These are phyloP conservation scores for Lichtheimia hyalospora DNA, from an alignment of 371 early-diverging fungal genomes.

Conservation along the genomic window DNA sequence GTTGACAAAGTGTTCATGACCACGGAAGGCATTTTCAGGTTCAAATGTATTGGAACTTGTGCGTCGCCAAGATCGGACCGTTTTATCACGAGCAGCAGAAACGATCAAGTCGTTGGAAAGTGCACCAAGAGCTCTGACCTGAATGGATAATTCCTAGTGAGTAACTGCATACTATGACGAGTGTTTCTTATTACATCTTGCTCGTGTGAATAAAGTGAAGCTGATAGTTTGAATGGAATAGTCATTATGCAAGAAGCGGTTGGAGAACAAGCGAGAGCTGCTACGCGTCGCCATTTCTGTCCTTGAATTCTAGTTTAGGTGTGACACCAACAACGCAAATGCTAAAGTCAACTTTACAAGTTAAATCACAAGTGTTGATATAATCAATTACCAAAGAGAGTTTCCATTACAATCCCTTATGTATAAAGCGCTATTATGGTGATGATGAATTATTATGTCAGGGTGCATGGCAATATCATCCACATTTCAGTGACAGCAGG, in stretches of 20 bases:
- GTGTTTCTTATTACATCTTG: constrained; percentile 29
- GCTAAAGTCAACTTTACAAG: too few relatives aligned
- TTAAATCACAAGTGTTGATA: too few relatives aligned
- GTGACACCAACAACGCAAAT: too few relatives aligned
- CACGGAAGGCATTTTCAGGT: constrained; percentile 54
- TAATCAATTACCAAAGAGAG: too few relatives aligned
- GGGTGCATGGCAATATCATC: too few relatives aligned
- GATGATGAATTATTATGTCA: too few relatives aligned
- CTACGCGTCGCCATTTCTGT: too few relatives aligned
- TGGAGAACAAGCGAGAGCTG: too few relatives aligned
- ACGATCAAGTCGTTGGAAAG: constrained; percentile 63
- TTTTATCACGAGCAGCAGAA: constrained; percentile 82
- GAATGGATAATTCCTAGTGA: not conserved
- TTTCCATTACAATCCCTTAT: too few relatives aligned
- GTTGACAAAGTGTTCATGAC: constrained; percentile 85
- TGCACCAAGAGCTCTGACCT: constrained; percentile 77
- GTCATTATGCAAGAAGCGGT: constrained; percentile 1
- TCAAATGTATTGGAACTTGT: constrained; percentile 47
- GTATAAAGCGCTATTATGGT: too few relatives aligned
- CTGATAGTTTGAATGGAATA: constrained; percentile 11
- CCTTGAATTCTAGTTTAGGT: too few relatives aligned
- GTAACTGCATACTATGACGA: not conserved
- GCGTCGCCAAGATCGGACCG: constrained; percentile 66
- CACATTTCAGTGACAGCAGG: too few relatives aligned
- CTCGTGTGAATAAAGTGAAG: constrained; percentile 25